Evolutionary conservation across 495 filamentous ascomycete species (phyloP), one percentile per base, ranked within the genome.

Genomic region (Amphirosellinia nigrospora): DNA sequence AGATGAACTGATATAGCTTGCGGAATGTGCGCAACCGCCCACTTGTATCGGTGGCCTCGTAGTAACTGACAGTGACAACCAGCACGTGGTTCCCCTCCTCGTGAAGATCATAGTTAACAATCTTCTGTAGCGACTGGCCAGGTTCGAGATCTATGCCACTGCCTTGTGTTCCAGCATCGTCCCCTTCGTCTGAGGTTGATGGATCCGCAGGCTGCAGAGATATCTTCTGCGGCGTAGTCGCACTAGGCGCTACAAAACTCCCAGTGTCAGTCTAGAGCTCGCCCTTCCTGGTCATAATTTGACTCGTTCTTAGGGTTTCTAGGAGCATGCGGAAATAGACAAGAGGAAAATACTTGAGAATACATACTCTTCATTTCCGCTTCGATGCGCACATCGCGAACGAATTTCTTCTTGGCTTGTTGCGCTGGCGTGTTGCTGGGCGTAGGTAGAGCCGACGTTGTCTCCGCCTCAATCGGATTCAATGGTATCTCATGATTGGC

Each of bases 1-100:
- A 95, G 28, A 94, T 90, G 76, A 99, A 99, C 79, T 98, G 96
- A 78, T 99, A 99, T 70, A 99, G 80, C 79, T 99, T 99, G 71
- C 95, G 84, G 78, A 98, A 99, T 15, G 93, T 97, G 70, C 96
- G 84, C 30, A 91, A 89, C 46, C 93, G 86, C 39, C 90, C 92
- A 64, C 87, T 87, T 30, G 87, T 88, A 36, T 88, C 87, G 46
- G 87, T 87, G 2, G 85, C 84, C 68, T 91, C 87, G 39, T 90
- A 93, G 79, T 99, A 99, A 60, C 91, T 94, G 41, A 99, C 90
- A 63, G 93, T 98, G 45, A 98, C 96, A n/a, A 92, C 93, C 6
- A 99, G 84, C 16, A 97, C 91, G 78, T 99, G 95, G 71, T 90
- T 92, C 6, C 96, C 96, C 79, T 98, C 95, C 77, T 98, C 96